These are phyloP conservation scores for Starmerella gropengiesseri DNA, from an alignment of 805 yeast genomes.

Conservation along the genomic window DNA sequence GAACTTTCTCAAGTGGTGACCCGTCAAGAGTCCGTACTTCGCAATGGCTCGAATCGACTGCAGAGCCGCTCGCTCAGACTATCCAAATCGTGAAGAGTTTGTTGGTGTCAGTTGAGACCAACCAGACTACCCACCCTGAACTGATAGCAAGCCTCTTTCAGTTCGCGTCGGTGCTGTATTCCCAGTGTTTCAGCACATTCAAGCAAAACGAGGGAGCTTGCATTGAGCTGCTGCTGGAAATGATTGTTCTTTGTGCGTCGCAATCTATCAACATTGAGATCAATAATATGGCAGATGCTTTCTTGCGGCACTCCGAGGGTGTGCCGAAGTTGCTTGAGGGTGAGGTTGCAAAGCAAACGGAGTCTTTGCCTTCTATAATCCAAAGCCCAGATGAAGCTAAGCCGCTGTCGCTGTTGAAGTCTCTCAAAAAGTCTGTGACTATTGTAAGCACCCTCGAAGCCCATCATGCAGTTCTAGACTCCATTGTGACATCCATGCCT, in stretches of 20 bases:
- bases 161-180: conserved; percentile 3
- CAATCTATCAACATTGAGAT: background rate
- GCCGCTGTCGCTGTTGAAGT: background rate
- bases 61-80: conserved; percentile 4
- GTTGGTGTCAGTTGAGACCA: conserved; percentile 1
- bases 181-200: background rate
- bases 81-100: conserved; percentile 6
- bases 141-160: conserved; percentile 5
- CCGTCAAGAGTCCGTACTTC: conserved; percentile 2
- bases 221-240: conserved; percentile 3
- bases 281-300: conserved; percentile 1
- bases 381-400: conserved; percentile 13
- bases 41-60: conserved; percentile 11
- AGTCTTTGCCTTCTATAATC: conserved; percentile 8
- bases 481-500: conserved; percentile 12
- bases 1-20: background rate
- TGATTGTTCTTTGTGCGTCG: conserved; percentile 12
- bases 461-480: conserved; percentile 3
- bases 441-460: background rate
- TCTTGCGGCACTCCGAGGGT: background rate
- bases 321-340: background rate
- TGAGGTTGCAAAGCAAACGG: conserved; percentile 2
- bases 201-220: background rate
- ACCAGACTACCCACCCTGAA: conserved; percentile 6
- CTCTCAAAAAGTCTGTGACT: conserved; percentile 7